Evolutionary conservation across 2,329 filamentous ascomycete genomes (phyloP), one percentile per base, ranked within the genome.

Genomic region (Didymella glomerata): DNA sequence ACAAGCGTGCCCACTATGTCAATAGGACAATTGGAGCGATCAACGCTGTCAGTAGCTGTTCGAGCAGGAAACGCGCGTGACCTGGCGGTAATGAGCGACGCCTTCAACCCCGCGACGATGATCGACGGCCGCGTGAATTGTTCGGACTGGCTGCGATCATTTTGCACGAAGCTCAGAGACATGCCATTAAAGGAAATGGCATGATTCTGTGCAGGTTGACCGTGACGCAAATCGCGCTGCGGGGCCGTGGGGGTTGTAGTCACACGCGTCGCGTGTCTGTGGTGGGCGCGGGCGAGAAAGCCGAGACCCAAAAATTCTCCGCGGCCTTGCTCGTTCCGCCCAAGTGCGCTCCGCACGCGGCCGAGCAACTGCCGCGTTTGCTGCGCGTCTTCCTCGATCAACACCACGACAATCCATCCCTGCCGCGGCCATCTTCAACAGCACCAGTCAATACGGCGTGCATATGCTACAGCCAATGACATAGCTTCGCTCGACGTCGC

Each of bases 351-450:
- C 45, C 50, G 56, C 50, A 54, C 50, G 10, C 54, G 50, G 56
- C 50, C 56, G 56, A 54, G 20, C 47, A 46, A 47, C 22, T 51
- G 51, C 56, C 56, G 56, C 30, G 25, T 50, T 52, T 42, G 25
- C 24, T 36, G 32, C 47, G 34, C 25, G 13, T 42, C 30, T 16
- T 34, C 45, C 46, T 46, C 44, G 27, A 48, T 57, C 42, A 57
- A 34, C 20, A 54, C 28, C 32, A 49, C 18, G 6, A 42, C 11
- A 42, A 36, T 25, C 10, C 25, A 52, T 51, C 54, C 22, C 36
- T 52, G 30, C 56, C 22, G 20, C 25, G 38, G 18, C 25, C 25
- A 28, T 59, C 40, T 34, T 32, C 40, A 30, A 25, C 18, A 25
- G 41, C 10, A 44, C 34, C 16, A 44, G 13, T 27, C 27, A 38